Evolutionary conservation across 2,329 filamentous ascomycete species (phyloP).

Genomic region (Hymenotorrendiella dingleyae): DNA sequence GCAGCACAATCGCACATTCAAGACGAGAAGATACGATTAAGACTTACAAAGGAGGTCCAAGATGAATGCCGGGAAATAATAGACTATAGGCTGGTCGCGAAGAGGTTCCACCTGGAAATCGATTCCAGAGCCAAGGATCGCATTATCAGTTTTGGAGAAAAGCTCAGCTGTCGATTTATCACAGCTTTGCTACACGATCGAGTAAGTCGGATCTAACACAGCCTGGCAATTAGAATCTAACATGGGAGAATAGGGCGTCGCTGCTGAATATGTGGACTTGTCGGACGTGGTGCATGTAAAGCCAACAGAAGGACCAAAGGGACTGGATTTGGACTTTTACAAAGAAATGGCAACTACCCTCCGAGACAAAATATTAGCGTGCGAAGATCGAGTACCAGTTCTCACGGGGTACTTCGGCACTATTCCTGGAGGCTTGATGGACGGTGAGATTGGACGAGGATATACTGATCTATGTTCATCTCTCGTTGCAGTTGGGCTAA

Average conservation of each 20-base stretch:
- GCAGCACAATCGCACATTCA: conserved; percentile 61
- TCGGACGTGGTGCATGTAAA: conserved; percentile 72
- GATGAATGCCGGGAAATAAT: conserved; percentile 74
- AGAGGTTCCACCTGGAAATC: conserved; percentile 66
- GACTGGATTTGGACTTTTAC: conserved; percentile 66
- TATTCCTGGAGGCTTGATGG: conserved; percentile 83
- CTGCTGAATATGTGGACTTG: conserved; percentile 85
- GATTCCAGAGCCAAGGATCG: conserved; percentile 76
- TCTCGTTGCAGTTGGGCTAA: conserved; percentile 80
- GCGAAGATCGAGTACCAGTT: conserved; percentile 64
- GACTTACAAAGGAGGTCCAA: conserved; percentile 62
- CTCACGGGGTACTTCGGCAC: conserved; percentile 93
- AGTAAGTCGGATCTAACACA: conserved; percentile 31
- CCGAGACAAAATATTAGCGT: conserved; percentile 57
- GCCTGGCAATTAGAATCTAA: conserved; percentile 4
- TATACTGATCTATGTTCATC: conserved; percentile 97
- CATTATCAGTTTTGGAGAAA: conserved; percentile 92
- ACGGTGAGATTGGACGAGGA: conserved; percentile 82
- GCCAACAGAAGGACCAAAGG: conserved; percentile 43
- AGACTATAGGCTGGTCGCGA: conserved; percentile 62
- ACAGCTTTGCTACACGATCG: conserved; percentile 73
- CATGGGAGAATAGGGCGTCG: conserved; percentile 51
- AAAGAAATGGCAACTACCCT: conserved; percentile 56
- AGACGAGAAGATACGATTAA: conserved; percentile 48
- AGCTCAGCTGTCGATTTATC: conserved; percentile 90